Evolutionary conservation across 192 early-diverging fungal genomes (phyloP), one percentile per base, ranked within the genome.

Genomic region (Linnemannia schmuckeri): DNA sequence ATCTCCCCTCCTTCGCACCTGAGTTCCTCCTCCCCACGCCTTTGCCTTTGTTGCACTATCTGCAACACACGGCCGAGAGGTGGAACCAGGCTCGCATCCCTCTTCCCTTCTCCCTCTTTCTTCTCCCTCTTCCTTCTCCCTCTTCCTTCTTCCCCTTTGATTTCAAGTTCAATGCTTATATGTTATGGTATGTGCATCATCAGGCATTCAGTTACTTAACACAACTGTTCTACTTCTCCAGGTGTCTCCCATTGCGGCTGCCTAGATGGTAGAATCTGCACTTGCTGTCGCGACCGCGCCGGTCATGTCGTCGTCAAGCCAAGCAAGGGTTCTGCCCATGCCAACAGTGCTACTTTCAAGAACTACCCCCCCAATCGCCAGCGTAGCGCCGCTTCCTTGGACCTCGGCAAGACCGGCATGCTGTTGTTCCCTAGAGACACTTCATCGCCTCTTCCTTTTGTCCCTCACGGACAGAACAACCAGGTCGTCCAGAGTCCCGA

Each of bases 401-500:
- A 87, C 35, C 76, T 87, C 17, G 80, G 85, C 68, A 81, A 87
- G 47, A 40, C 85, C 5, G 85, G 76, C 24, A 72, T 76, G 47
- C 40, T 81, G 13, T 72, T 75, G 76, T 81, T 81, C 49, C 72
- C 85, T 20, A 44, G 76, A 10, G 79, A 87, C 44, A 70, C 84
- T 4, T 30, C 75, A n/a, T 81, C 85, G 17, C 79, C 79, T 42
- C 37, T 87, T 37, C 76, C 85, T 30, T 87, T 87, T 72, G 22
- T 47, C 49, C 79, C 76, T 10, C 85, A 87, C 20, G 55, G 49
- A 3, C 74, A 86, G 24, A 72, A 61, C 54, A 72, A 76, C 6
- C 84, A 84, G 37, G 13, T 70, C 27, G 72, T 81, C 55, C 85
- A 77, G 20, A 81, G 85, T 30, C 68, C 85, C 20, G 85, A 87